Conservation (phyloP, 306 rosid genomes). For the Ceratonia siliqua region DNA sequence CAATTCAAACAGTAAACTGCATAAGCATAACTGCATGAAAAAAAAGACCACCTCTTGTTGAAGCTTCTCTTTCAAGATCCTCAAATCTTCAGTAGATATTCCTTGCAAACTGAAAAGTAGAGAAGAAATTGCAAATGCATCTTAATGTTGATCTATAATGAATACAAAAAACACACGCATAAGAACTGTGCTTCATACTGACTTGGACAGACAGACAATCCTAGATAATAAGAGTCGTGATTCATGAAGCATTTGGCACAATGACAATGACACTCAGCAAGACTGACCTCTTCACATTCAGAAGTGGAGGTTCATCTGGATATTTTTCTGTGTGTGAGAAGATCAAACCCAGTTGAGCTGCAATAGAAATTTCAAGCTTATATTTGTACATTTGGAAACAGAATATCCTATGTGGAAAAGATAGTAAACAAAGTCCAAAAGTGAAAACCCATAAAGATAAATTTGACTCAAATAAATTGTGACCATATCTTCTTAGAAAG, state of each 20-base stretch:
- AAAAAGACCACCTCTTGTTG: constrained; percentile 73
- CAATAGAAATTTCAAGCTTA: constrained; percentile 40
- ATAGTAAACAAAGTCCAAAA: constrained; percentile 31
- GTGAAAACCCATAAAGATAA: neutral
- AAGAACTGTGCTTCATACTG: neutral
- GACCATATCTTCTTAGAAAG: constrained; percentile 17
- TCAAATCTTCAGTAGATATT: constrained; percentile 64
- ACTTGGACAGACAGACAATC: constrained; percentile 18
- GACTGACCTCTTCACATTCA: constrained; percentile 77
- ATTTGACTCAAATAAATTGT: neutral
- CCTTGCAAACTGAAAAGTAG: constrained; percentile 71
- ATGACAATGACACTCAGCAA: neutral
- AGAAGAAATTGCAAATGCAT: constrained; percentile 22
- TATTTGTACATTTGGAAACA: constrained; percentile 23
- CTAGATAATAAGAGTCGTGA: constrained; percentile 5
- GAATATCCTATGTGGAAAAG: constrained; percentile 5
- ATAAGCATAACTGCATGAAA: constrained; percentile 7
- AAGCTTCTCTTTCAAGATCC: constrained; percentile 77
- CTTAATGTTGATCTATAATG: constrained; percentile 25
- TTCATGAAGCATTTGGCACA: neutral
- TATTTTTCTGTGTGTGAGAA: constrained; percentile 88
- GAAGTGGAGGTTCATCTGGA: constrained; percentile 99
- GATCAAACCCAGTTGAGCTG: constrained; percentile 94
- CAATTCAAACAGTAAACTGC: constrained; percentile 29
- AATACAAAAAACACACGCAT: constrained; percentile 2